Evolutionary conservation across 257 asterid genomes (phyloP).

Genomic region (Thymus quinquecostatus): DNA sequence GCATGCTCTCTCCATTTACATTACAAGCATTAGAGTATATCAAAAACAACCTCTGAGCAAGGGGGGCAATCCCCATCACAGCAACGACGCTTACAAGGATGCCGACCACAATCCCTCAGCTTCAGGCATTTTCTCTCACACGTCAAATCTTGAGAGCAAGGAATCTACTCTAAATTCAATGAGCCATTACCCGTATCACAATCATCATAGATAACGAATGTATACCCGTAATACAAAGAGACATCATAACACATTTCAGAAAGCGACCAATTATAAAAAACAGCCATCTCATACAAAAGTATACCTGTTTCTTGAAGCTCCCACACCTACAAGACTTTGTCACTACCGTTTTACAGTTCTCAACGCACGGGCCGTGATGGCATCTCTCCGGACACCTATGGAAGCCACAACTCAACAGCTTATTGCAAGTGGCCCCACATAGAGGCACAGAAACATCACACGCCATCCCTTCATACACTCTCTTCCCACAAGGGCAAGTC

Average conservation of each 20-base stretch:
- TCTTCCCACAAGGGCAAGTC: constrained; percentile 93
- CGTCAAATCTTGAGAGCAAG: constrained; percentile 88
- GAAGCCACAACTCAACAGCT: constrained; percentile 70
- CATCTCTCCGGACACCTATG: constrained; percentile 96
- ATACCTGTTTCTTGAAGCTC: constrained; percentile 88
- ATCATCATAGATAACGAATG: constrained; percentile 1
- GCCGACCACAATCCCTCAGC: constrained; percentile 81
- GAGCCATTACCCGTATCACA: constrained; percentile 37
- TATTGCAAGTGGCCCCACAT: constrained; percentile 85
- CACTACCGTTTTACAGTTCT: constrained; percentile 70
- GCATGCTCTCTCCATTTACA: constrained; percentile 6
- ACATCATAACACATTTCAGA: neutral
- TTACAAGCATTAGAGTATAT: neutral
- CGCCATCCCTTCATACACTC: constrained; percentile 72
- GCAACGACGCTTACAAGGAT: constrained; percentile 93
- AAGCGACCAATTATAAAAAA: neutral
- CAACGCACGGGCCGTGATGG: constrained; percentile 79
- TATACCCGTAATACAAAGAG: neutral
- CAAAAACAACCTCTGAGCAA: constrained; percentile 79
- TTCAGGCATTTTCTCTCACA: constrained; percentile 94
- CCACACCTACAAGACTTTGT: constrained; percentile 95
- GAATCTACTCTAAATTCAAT: constrained; percentile 75
- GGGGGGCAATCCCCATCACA: constrained; percentile 97
- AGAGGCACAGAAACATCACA: constrained; percentile 73
- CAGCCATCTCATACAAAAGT: constrained; percentile 25